These are phyloP conservation scores for Poa pratensis DNA, from an alignment of 176 grass and related monocot species.

Conservation along the genomic window DNA sequence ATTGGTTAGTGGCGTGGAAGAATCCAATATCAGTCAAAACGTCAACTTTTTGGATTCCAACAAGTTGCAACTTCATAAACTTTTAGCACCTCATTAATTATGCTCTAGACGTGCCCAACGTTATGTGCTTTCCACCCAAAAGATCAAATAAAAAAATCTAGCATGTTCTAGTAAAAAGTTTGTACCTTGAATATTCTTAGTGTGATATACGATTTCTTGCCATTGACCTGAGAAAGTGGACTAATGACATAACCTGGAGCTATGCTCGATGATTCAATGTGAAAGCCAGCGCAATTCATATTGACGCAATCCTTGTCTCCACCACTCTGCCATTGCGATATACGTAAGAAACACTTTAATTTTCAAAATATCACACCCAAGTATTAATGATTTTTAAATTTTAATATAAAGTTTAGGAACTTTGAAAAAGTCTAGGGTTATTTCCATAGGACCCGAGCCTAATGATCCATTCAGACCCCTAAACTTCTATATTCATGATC, in stretches of 20 bases:
- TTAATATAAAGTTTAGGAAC: neutral
- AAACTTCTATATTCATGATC: neutral
- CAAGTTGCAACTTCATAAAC: neutral
- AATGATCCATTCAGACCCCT: neutral
- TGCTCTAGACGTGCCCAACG: neutral
- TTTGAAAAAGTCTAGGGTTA: neutral
- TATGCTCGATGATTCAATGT: neutral
- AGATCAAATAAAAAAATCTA: neutral
- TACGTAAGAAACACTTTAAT: neutral
- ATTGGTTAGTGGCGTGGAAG: neutral
- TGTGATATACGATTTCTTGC: neutral
- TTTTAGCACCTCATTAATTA: neutral
- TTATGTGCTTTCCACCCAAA: neutral
- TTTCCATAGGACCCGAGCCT: neutral
- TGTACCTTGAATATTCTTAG: conserved; percentile 23
- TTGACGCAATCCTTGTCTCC: neutral
- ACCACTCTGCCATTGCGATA: neutral
- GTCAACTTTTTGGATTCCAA: neutral
- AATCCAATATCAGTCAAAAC: neutral
- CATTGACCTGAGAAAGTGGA: neutral
- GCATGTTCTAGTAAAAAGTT: neutral
- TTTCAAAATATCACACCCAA: neutral
- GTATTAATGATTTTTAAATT: neutral
- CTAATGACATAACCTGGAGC: neutral
- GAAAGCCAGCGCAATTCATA: neutral